Conservation (phyloP, 2,329 filamentous ascomycete genomes). For the Xylariaceae sp. region DNA sequence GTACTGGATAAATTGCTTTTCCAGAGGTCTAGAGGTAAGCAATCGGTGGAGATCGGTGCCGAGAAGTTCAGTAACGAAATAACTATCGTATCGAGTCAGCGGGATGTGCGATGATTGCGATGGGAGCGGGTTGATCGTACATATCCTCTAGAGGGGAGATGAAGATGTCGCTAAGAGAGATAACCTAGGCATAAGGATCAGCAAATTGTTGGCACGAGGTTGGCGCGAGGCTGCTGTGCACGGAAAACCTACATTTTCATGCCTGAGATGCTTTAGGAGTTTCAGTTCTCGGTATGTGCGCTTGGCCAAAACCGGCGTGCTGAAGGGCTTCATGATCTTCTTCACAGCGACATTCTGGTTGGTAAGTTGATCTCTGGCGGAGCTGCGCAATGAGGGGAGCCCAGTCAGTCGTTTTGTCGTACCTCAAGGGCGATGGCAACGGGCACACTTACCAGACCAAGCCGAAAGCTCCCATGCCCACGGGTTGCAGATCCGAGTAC, state of each 20-base stretch:
- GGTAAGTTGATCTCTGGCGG: conserved; percentile 95
- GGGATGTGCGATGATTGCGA: conserved; percentile 10
- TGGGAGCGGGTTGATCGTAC: conserved; percentile 47
- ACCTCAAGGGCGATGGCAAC: background rate
- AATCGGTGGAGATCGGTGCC: conserved; percentile 95
- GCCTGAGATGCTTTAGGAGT: conserved; percentile 90
- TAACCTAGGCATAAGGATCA: conserved; percentile 58
- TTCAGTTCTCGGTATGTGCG: conserved; percentile 97
- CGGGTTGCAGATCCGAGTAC: conserved; percentile 96
- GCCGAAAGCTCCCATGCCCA: conserved; percentile 98
- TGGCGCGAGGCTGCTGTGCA: background rate
- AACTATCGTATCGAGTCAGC: conserved; percentile 48
- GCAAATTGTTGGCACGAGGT: conserved; percentile 7
- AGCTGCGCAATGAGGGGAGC: conserved; percentile 50
- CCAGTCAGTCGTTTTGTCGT: conserved; percentile 2
- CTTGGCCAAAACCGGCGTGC: conserved; percentile 97
- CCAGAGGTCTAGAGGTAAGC: conserved; percentile 88
- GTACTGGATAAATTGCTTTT: conserved; percentile 99
- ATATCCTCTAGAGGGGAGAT: conserved; percentile 98
- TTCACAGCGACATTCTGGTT: conserved; percentile 96
- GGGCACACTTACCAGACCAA: conserved; percentile 75
- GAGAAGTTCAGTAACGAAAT: conserved; percentile 96
- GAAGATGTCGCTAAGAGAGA: conserved; percentile 98
- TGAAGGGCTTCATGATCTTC: conserved; percentile 99
- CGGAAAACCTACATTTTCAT: conserved; percentile 75